Conservation (phyloP, 1,284 basidiomycete species). For the Leccinum angustisporum region DNA sequence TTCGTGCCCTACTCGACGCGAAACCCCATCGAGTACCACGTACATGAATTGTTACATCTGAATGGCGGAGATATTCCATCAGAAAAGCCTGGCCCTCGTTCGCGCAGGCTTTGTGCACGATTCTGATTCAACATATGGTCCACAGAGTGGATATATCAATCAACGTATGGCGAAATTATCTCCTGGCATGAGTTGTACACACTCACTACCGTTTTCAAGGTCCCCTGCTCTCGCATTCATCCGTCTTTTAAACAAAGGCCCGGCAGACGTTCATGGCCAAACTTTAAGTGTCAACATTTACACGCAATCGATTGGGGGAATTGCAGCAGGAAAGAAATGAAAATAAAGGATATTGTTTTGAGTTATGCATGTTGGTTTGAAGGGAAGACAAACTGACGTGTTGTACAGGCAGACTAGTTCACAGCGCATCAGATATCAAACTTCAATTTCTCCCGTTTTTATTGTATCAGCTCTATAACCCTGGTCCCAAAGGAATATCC, state of each 20-base stretch:
- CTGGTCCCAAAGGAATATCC: conserved; percentile 63
- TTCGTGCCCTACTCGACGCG: conserved; percentile 84
- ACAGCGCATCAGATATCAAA: conserved; percentile 20
- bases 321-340: conserved; percentile 44
- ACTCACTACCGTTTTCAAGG: conserved; percentile 27
- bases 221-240: conserved; percentile 75
- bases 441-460: conserved; percentile 36
- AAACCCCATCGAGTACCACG: conserved; percentile 79
- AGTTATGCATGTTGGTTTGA: conserved; percentile 37
- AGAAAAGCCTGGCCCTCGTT: conserved; percentile 53
- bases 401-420: conserved; percentile 24
- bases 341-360: conserved; percentile 43
- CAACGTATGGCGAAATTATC: conserved; percentile 54
- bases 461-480: conserved; percentile 41
- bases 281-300: conserved; percentile 55
- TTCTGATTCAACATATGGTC: conserved; percentile 93
- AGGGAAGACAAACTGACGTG: conserved; percentile 10
- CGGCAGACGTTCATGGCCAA: conserved; percentile 59
- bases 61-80: conserved; percentile 78
- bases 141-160: conserved; percentile 74
- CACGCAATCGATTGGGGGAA: conserved; percentile 52
- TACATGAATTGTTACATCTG: conserved; percentile 53
- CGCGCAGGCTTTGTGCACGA: conserved; percentile 61
- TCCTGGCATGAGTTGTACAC: not conserved
- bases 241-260: conserved; percentile 61